Percentiles rank a stretch among this genome's conserved stretches.
Evolutionary conservation across 768 basidiomycete species (phyloP).

Genomic region (Harrya chromipes): DNA sequence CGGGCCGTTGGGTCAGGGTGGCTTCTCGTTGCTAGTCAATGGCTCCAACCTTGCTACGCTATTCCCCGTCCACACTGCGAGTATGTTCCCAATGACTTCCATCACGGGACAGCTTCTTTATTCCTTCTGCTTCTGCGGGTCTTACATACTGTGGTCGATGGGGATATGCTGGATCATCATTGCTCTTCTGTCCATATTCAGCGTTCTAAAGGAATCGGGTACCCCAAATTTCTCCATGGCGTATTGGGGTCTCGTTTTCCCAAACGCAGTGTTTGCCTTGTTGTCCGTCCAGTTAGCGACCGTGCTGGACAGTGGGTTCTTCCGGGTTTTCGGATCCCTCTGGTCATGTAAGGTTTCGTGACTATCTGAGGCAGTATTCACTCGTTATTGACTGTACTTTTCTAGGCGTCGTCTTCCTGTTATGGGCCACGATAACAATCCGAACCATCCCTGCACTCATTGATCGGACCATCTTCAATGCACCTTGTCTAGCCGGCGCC

Average conservation of each 20-base stretch:
- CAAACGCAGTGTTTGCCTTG: constrained; percentile 50
- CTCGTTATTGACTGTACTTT: background rate
- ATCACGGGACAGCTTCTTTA: constrained; percentile 42
- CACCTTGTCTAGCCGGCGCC: constrained; percentile 38
- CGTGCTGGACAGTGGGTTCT: constrained; percentile 48
- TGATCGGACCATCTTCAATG: constrained; percentile 46
- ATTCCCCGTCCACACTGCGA: constrained; percentile 30
- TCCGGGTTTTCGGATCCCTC: constrained; percentile 50
- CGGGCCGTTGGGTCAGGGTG: constrained; percentile 54
- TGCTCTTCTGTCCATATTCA: constrained; percentile 40
- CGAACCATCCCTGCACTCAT: constrained; percentile 45
- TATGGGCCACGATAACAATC: constrained; percentile 42
- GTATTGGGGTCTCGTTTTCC: constrained; percentile 58
- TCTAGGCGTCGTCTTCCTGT: constrained; percentile 38
- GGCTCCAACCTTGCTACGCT: constrained; percentile 37
- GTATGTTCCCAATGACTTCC: constrained; percentile 31
- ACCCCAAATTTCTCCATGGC: constrained; percentile 42
- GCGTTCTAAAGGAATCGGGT: constrained; percentile 29
- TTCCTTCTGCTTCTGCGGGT: constrained; percentile 42
- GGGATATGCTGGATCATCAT: constrained; percentile 50
- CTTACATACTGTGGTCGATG: constrained; percentile 53
- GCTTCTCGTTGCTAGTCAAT: constrained; percentile 42
- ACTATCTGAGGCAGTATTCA: background rate
- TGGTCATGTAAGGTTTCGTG: constrained; percentile 43
- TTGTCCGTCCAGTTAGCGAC: constrained; percentile 47